phyloP scores from a whole-genome alignment of 257 asterid species.

The Misopates orontium region DNA sequence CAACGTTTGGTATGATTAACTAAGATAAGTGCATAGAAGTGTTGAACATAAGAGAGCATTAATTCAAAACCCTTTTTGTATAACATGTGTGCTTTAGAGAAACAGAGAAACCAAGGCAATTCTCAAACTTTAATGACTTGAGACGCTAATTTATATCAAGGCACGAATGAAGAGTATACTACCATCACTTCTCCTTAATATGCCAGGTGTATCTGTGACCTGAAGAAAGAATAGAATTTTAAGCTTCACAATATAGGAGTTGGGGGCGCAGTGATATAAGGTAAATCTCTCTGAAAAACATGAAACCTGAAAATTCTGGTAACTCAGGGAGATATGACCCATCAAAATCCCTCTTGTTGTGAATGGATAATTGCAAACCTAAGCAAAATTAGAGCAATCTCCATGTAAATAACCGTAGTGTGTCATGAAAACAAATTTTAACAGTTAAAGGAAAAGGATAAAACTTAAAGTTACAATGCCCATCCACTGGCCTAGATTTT shows the following conservation, averaged over 20 bases:
- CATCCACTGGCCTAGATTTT: not conserved
- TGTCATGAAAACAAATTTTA: conserved; percentile 14
- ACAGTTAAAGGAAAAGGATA: not conserved
- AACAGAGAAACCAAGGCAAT: not conserved
- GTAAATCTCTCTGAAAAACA: conserved; percentile 21
- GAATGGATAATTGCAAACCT: conserved; percentile 97
- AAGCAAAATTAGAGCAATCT: conserved; percentile 27
- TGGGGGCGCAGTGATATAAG: not conserved
- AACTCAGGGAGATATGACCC: conserved; percentile 88
- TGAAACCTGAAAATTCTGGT: conserved; percentile 66
- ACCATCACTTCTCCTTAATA: conserved; percentile 83
- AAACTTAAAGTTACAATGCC: not conserved
- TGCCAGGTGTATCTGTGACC: conserved; percentile 99
- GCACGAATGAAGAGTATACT: conserved; percentile 31
- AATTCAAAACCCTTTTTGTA: not conserved
- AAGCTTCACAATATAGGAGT: conserved; percentile 20
- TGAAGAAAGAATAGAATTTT: conserved; percentile 34
- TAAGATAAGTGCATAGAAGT: conserved; percentile 1
- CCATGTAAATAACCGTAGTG: conserved; percentile 2
- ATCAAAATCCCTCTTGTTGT: conserved; percentile 95
- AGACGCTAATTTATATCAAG: conserved; percentile 12
- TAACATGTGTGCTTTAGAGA: not conserved
- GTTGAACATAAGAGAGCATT: not conserved
- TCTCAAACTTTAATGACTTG: conserved; percentile 16
- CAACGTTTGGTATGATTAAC: conserved; percentile 9